Evolutionary conservation across 2,329 filamentous ascomycete genomes (phyloP), one percentile per base, ranked within the genome.

Genomic region (Malbranchea cinnamomea): DNA sequence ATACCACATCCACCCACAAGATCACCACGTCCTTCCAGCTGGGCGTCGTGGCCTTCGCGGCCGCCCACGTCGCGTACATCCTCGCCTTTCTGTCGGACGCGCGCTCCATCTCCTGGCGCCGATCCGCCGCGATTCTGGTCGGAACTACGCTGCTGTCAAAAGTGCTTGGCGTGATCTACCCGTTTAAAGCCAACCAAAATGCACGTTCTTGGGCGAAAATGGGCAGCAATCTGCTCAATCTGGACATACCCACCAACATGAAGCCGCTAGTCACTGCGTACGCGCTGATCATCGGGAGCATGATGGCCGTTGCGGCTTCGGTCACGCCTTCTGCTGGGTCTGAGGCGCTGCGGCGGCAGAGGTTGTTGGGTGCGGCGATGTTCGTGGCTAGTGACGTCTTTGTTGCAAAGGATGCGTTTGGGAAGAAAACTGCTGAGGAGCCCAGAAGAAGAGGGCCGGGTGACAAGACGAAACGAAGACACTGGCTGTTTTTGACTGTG

Each of bases 341-440:
- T 5, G 11, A 17, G 12, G 30, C 33, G 10, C 35, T 34, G 36
- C 35, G 26, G 28, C 37, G 38, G 11, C 47, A 48, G 35, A 38
- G 43, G 10, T 24, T 37, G 18, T 20, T 49, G 8, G 47, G 47
- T 3, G 46, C 46, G 3, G 40, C 23, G 5, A 48, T 49, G 47
- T 50, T 50, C 36, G 46, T 49, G 6, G 31, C 43, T 8, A 48
- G 45, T 28, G 46, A 50, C 30, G 26, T 50, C 16, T 50, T 49
- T 27, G 47, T 50, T 17, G 47, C 47, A 3, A 46, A 41, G 29
- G 45, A 47, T 36, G 42, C 45, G 6, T 50, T 50, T 29, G 41
- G 41, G n/a, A 39, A 20, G 21, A 33, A 35, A 15, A 20, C 8
- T 12, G n/a, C 12, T 13, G 31, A 16, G 26, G 16, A 19, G 12